Percentiles rank a stretch among this genome's conserved stretches.
Evolutionary conservation across 2,329 filamentous ascomycete species (phyloP).

Genomic region (Dothiorella sarmentorum): DNA sequence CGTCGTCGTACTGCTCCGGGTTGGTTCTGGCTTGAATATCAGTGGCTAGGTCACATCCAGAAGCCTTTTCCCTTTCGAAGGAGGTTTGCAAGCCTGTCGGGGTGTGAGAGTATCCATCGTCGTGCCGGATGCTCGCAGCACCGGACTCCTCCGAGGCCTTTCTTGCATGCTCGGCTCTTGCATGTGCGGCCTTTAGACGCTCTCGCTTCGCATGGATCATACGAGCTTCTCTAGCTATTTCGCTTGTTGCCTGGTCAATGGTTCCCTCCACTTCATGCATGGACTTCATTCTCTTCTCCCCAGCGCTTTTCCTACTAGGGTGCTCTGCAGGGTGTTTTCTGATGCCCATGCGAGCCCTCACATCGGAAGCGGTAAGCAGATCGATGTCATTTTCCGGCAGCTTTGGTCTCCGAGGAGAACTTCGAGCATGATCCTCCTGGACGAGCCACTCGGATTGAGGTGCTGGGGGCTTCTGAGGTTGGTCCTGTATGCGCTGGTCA

Average conservation of each 20-base stretch:
- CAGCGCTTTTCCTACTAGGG: slow-evolving; percentile 15
- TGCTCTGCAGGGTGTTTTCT: no score
- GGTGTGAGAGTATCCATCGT: slow-evolving; percentile 5
- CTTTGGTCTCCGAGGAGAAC: background rate
- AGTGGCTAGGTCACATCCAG: slow-evolving; percentile 8
- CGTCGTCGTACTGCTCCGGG: slow-evolving; percentile 13
- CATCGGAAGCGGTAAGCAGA: slow-evolving; percentile 38
- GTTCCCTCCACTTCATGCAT: no score
- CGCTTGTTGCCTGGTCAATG: no score
- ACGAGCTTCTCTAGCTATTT: slow-evolving; percentile 19
- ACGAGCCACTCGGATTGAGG: slow-evolving; percentile 11
- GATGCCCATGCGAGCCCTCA: slow-evolving; percentile 44
- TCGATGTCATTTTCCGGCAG: slow-evolving; percentile 41
- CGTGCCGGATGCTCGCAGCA: background rate
- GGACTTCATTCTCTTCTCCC: slow-evolving; percentile 23
- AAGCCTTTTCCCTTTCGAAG: slow-evolving; percentile 19
- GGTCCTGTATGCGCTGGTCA: background rate
- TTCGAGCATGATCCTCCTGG: background rate
- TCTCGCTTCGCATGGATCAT: background rate
- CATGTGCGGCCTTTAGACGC: background rate
- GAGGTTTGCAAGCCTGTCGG: slow-evolving; percentile 22
- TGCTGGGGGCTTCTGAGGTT: slow-evolving; percentile 2
- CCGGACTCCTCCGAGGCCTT: background rate
- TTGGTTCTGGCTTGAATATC: slow-evolving; percentile 3
- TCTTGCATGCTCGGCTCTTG: no score